Base-by-base conservation (phyloP, 2,329 filamentous ascomycete genomes). In the Hypoxylon sp. region DNA sequence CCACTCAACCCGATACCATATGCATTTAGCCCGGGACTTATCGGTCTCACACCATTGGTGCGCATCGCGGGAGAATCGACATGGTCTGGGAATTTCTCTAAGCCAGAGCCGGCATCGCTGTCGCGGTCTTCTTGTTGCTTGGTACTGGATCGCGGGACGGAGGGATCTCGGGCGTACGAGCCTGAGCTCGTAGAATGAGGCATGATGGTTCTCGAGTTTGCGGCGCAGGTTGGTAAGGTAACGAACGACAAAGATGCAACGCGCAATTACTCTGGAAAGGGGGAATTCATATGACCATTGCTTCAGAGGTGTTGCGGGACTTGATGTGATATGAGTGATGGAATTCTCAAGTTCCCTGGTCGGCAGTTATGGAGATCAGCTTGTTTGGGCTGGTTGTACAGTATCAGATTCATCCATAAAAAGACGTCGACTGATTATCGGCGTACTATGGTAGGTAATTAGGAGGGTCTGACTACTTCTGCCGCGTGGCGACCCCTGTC, bases 1-100 rank as follows among this genome's bases (percentile, higher is more conserved):
- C 74, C 74, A 71, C 76, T 77, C 52, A 78, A 65, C 19, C 77
- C 77, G 47, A 78, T 59, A 19, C 75, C 76, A 64, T 78, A 78
- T 32, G 74, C 74, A 57, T 76, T 77, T 27, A 76, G 66, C 11
- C 68, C 72, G n/a, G 77, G 75, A 50, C 75, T 77, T 31, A 73
- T 68, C 5, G 76, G 69, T 53, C 76, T 71, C 6, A 67, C 65
- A 62, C 67, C 72, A 54, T 70, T 67, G 61, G 72, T 71, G 71
- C 76, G 76, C 75, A 78, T 75, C 24, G 76, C 72, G 10, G 77
- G 75, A 50, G 76, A 72, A 57, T 79, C 77, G 71, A 79, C 73
- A 55, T 78, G 76, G 47, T 79, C 77, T 50, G 77, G 77, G 54
- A 79, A 79, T 46, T 79, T 79, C 71, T 79, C 77, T 52, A 78